Conservation (phyloP, 257 asterid genomes). For the Cruciata laevipes region DNA sequence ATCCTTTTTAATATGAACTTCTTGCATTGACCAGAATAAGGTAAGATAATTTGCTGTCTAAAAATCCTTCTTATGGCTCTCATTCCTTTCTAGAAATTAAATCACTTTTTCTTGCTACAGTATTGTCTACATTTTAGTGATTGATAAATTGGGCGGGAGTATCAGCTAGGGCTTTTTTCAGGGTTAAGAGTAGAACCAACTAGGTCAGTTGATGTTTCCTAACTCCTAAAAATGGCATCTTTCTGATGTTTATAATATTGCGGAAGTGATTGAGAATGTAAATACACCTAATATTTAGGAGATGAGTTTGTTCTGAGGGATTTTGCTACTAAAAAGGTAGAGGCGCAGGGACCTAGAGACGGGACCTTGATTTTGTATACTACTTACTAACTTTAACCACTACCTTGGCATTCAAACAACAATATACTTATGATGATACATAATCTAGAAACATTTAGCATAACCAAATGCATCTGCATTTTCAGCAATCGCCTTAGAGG, state of each 20-base stretch:
- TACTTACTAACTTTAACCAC: background rate
- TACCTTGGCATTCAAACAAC: background rate
- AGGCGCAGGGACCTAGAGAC: background rate
- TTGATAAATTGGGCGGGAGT: background rate
- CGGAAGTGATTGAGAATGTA: background rate
- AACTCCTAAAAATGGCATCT: background rate
- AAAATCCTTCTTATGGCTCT: background rate
- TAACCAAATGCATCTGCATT: background rate
- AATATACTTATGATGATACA: background rate
- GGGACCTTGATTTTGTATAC: background rate
- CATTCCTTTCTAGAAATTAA: background rate
- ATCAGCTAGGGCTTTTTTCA: background rate
- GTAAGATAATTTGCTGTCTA: no score
- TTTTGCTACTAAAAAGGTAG: background rate
- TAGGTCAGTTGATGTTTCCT: background rate
- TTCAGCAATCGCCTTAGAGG: background rate
- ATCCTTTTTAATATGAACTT: no score
- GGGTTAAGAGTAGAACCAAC: background rate
- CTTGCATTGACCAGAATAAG: no score
- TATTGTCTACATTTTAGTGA: background rate
- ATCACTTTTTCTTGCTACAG: background rate
- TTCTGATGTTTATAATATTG: background rate
- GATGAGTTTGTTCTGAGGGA: background rate
- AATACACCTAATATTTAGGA: background rate
- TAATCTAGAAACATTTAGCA: background rate